Evolutionary conservation across 352 stramenopile species (phyloP).

Genomic region (Globisporangium mamillatum): DNA sequence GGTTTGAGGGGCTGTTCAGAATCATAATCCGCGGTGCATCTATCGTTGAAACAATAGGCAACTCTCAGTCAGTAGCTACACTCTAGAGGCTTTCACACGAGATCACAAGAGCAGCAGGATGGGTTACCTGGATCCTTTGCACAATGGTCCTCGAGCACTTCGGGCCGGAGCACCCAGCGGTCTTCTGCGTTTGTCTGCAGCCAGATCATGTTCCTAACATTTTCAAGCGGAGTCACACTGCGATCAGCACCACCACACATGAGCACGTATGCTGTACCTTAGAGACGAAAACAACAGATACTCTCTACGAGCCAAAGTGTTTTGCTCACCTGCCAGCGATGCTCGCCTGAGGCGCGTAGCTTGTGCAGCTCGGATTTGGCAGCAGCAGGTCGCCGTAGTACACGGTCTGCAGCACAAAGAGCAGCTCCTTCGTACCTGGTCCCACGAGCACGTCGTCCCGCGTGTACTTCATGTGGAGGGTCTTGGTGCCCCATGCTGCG

Average conservation of each 20-base stretch:
- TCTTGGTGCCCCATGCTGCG: slow-evolving; percentile 58
- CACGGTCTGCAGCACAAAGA: slow-evolving; percentile 88
- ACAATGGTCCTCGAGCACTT: slow-evolving; percentile 81
- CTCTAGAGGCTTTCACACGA: not conserved
- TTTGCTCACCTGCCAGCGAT: slow-evolving; percentile 73
- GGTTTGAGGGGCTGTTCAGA: slow-evolving; percentile 84
- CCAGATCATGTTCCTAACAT: slow-evolving; percentile 86
- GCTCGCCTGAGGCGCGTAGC: slow-evolving; percentile 80
- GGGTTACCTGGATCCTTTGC: slow-evolving; percentile 63
- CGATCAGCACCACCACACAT: slow-evolving; percentile 11
- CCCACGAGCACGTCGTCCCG: slow-evolving; percentile 81
- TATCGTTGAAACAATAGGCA: slow-evolving; percentile 12
- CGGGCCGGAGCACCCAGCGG: slow-evolving; percentile 74
- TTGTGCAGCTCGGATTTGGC: slow-evolving; percentile 83
- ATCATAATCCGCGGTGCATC: slow-evolving; percentile 84
- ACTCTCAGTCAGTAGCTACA: not conserved
- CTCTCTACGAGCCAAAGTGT: not conserved
- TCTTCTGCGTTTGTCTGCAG: slow-evolving; percentile 75
- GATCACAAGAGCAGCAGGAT: not conserved
- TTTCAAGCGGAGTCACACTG: slow-evolving; percentile 8
- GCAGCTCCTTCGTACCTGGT: slow-evolving; percentile 85
- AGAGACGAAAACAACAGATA: not conserved
- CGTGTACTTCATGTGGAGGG: slow-evolving; percentile 59
- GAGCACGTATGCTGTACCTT: not conserved
- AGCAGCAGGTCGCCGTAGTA: slow-evolving; percentile 86